Evolutionary conservation across 768 basidiomycete species (phyloP).

Genomic region (Hypholoma sublateritium): DNA sequence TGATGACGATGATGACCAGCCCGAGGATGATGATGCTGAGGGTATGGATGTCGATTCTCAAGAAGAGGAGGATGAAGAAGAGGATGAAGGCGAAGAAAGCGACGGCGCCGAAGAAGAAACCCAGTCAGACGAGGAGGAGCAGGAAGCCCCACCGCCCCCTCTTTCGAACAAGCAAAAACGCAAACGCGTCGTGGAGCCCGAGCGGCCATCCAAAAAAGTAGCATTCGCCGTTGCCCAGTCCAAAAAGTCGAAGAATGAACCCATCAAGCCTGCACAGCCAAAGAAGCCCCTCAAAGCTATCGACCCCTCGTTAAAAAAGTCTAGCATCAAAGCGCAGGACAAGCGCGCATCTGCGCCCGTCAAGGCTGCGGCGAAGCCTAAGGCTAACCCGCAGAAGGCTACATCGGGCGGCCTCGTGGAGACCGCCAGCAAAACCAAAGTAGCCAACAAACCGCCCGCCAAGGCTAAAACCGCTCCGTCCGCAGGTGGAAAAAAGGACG

Average conservation of each 20-base stretch:
- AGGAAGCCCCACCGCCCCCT: slow-evolving; percentile 30
- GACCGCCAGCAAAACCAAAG: slow-evolving; percentile 21
- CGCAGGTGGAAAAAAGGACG: slow-evolving; percentile 8
- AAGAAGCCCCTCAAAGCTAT: slow-evolving; percentile 20
- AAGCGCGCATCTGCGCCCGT: neutral
- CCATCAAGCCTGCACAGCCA: slow-evolving; percentile 10
- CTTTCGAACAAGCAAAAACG: slow-evolving; percentile 45
- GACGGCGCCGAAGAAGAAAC: slow-evolving; percentile 29
- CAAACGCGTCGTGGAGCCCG: slow-evolving; percentile 34
- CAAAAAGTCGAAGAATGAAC: slow-evolving; percentile 12
- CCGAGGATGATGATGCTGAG: slow-evolving; percentile 32
- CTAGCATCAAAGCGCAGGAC: slow-evolving; percentile 1
- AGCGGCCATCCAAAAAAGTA: slow-evolving; percentile 50
- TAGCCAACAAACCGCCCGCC: slow-evolving; percentile 36
- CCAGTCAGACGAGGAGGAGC: slow-evolving; percentile 42
- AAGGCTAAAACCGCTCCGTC: slow-evolving; percentile 19
- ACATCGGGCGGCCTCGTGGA: slow-evolving; percentile 6
- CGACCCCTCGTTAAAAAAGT: slow-evolving; percentile 1
- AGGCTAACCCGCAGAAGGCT: slow-evolving; percentile 6
- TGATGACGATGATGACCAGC: slow-evolving; percentile 27
- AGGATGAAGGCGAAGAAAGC: slow-evolving; percentile 32
- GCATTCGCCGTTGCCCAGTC: slow-evolving; percentile 41
- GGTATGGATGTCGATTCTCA: slow-evolving; percentile 35
- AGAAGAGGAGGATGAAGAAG: slow-evolving; percentile 40
- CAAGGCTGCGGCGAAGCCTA: slow-evolving; percentile 12